phyloP scores from a whole-genome alignment of 495 filamentous ascomycete genomes.

The Xylaria flabelliformis region DNA sequence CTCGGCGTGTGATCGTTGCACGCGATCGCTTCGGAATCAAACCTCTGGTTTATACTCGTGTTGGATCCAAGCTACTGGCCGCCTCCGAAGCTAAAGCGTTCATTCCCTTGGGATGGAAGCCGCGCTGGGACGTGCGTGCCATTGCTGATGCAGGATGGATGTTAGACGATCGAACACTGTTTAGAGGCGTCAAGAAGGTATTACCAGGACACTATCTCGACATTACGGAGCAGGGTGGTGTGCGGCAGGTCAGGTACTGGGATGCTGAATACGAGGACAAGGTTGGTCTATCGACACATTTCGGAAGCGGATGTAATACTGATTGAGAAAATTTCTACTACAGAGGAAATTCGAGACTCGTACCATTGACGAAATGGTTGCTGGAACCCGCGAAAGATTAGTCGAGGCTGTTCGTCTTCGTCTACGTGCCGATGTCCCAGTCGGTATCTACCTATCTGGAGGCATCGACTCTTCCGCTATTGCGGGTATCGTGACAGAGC shows the following conservation, averaged over 20 bases:
- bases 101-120: constrained; percentile 52
- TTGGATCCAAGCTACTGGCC: constrained; percentile 44
- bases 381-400: constrained; percentile 51
- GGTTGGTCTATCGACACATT: constrained; percentile 30
- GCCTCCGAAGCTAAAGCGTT: constrained; percentile 57
- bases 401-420: constrained; percentile 55
- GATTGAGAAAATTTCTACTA: neutral
- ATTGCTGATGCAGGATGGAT: constrained; percentile 40
- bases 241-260: constrained; percentile 53
- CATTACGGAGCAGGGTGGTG: constrained; percentile 34
- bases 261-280: constrained; percentile 57
- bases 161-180: neutral
- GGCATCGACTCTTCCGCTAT: constrained; percentile 60
- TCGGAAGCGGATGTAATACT: neutral
- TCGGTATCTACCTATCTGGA: constrained; percentile 60
- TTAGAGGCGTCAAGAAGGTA: neutral
- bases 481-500: constrained; percentile 59
- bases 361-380: constrained; percentile 49
- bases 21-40: constrained; percentile 62
- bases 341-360: neutral
- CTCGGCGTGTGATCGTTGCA: constrained; percentile 46
- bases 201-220: constrained; percentile 44
- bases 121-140: constrained; percentile 56
- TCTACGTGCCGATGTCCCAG: constrained; percentile 59
- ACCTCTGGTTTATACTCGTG: constrained; percentile 56